These are phyloP conservation scores for Thalassiosira hispida DNA, from an alignment of 352 stramenopile genomes.

Conservation along the genomic window DNA sequence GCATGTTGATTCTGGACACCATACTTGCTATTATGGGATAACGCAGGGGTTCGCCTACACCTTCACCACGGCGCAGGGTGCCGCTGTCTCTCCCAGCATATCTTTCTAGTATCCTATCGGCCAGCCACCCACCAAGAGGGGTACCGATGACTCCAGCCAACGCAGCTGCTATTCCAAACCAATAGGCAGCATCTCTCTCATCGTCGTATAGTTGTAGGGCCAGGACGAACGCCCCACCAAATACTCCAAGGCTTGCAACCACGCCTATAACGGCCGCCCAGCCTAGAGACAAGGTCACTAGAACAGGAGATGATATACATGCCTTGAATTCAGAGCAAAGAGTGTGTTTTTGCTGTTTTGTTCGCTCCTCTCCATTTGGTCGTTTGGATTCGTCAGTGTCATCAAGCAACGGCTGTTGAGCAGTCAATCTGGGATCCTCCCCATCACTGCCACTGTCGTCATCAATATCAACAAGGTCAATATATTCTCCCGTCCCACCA, in stretches of 20 bases:
- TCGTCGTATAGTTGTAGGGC: constrained; percentile 56
- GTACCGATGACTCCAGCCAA: constrained; percentile 42
- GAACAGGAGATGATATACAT: constrained; percentile 48
- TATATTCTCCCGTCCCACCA: constrained; percentile 28
- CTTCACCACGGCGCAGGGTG: constrained; percentile 11
- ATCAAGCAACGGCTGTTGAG: constrained; percentile 17
- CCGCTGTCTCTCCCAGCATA: constrained; percentile 9
- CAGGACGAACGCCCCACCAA: constrained; percentile 47
- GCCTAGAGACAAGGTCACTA: constrained; percentile 47
- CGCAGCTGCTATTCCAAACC: constrained; percentile 54
- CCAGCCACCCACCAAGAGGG: constrained; percentile 52
- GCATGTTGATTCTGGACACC: constrained; percentile 47
- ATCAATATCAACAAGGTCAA: constrained; percentile 2
- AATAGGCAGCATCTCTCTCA: constrained; percentile 38
- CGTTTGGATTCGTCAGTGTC: neutral
- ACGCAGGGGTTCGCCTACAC: constrained; percentile 36
- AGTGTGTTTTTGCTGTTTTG: constrained; percentile 41
- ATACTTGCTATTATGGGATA: constrained; percentile 46
- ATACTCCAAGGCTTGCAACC: constrained; percentile 47
- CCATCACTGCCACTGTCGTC: neutral
- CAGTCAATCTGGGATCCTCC: neutral
- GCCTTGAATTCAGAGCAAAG: constrained; percentile 54
- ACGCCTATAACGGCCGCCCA: constrained; percentile 55
- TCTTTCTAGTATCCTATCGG: constrained; percentile 43
- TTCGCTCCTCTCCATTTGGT: neutral